Evolutionary conservation across 305 asterid species (phyloP).

Genomic region (Solanum hybrid): DNA sequence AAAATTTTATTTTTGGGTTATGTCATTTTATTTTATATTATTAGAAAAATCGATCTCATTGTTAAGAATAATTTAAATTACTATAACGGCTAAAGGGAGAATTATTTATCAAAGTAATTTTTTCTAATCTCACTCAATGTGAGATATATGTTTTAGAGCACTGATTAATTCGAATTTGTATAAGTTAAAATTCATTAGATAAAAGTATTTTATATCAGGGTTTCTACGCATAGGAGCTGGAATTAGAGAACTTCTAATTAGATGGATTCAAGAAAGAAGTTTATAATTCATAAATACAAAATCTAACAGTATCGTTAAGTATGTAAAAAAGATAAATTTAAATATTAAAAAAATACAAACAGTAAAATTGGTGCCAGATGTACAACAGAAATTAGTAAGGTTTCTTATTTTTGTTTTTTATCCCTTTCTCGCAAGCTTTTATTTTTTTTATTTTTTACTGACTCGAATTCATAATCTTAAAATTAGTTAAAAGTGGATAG

Average conservation of each 20-base stretch:
- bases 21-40: background rate
- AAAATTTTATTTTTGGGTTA: background rate
- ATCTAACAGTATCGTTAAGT: background rate
- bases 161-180: background rate
- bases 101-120: background rate
- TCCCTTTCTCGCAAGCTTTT: background rate
- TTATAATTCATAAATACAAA: background rate
- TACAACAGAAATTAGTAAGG: too few species aligned
- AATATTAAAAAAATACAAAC: too few species aligned
- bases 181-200: background rate
- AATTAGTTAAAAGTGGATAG: fast-evolving
- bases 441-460: too few species aligned
- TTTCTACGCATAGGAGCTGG: background rate
- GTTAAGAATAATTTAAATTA: background rate
- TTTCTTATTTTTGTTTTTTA: too few species aligned
- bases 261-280: background rate
- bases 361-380: too few species aligned
- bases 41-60: background rate
- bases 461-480: too few species aligned
- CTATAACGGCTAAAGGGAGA: background rate
- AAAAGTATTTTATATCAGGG: background rate
- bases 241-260: background rate
- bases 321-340: too few species aligned
- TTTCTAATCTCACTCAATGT: background rate
- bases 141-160: background rate